Evolutionary conservation across 2,329 filamentous ascomycete species (phyloP), one percentile per base, ranked within the genome.

Genomic region (Microcyclospora tardicrescens): DNA sequence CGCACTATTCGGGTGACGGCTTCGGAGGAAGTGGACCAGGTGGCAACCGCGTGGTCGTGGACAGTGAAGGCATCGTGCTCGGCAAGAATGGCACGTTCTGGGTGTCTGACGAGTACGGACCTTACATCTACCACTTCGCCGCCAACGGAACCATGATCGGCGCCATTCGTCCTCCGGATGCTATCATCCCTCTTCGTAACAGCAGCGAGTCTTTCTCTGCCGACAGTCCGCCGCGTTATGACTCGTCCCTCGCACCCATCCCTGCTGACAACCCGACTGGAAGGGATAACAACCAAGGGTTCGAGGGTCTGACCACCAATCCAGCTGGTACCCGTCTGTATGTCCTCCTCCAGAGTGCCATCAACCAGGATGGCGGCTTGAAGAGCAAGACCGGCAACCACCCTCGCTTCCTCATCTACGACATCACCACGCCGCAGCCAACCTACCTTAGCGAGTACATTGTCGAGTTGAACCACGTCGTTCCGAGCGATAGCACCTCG

Each of bases 241-340:
- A 75, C 37, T 63, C 65, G 0, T 55, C 65, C 11, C 53, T 66
- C 12, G 53, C 60, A 9, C 66, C 73, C 2, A 59, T 56, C 2
- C 79, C 79, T 0, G 65, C 61, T 11, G 65, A 79, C 45, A 74
- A 77, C 0, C 64, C 67, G 1, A 69, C 69, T 1, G 81, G 81
- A 10, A 71, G 81, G 14, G 65, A 69, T 39, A 84, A 85, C 57
- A 85, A 85, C 57, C 79, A 83, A 54, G 80, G 81, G n/a, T 73
- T 84, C 35, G 81, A 85, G 58, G 79, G 75, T 0, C 59, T 85
- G 35, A 79, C 76, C 0, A 59, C 72, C n/a, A 75, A 71, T 3
- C 64, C 69, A 0, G 73, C 81, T 46, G 77, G 78, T 9, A 75
- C 73, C 43, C 73, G 66, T 2, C 62, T 84, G 10, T 84, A 74